Conservation (phyloP, 257 asterid species). For the Apocynum venetum region DNA sequence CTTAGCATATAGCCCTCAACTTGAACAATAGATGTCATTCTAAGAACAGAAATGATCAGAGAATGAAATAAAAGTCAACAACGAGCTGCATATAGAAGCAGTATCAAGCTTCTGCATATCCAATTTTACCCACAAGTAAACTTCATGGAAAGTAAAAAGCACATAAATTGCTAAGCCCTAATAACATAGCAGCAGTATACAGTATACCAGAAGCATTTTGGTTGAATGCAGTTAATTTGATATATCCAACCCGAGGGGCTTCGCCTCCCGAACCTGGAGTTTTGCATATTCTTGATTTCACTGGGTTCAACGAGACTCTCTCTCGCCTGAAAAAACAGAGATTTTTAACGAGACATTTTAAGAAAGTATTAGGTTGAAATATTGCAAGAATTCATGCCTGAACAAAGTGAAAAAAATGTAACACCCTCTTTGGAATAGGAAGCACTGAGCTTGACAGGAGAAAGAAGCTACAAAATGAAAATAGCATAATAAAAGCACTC, state of each 20-base stretch:
- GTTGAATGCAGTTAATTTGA: slow-evolving; percentile 86
- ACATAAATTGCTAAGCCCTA: neutral
- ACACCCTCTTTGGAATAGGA: neutral
- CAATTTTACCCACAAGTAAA: neutral
- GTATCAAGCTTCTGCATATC: neutral
- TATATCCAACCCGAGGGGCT: slow-evolving; percentile 74
- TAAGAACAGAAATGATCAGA: neutral
- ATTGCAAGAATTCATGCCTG: neutral
- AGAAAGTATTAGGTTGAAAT: neutral
- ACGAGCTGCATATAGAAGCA: neutral
- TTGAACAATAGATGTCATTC: neutral
- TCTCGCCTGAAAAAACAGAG: slow-evolving; percentile 67
- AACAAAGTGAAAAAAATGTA: neutral
- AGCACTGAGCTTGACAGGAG: neutral
- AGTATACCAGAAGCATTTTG: slow-evolving; percentile 89
- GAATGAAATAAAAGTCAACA: neutral
- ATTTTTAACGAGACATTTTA: slow-evolving; percentile 17
- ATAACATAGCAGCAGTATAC: slow-evolving; percentile 16
- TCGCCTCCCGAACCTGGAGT: slow-evolving; percentile 54
- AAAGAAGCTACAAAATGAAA: neutral
- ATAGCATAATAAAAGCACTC: neutral
- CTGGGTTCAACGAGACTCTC: slow-evolving; percentile 78
- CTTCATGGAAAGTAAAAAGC: neutral
- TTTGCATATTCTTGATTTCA: slow-evolving; percentile 84
- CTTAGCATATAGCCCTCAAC: neutral